These are phyloP conservation scores for Eucalyptus urophylla DNA, from an alignment of 345 rosid species.

Conservation along the genomic window DNA sequence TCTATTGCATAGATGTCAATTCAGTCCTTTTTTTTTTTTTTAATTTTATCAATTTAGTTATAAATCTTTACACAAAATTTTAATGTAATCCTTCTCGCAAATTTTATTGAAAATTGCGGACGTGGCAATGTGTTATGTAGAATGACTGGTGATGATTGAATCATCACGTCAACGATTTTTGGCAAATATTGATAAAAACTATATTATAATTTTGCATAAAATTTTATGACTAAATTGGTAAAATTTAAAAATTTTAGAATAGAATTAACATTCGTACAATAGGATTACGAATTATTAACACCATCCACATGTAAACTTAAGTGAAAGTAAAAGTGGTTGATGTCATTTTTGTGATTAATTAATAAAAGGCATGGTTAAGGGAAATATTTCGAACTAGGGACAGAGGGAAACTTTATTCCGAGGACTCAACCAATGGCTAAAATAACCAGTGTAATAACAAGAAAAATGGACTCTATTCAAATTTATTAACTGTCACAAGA, in stretches of 20 bases:
- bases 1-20: neutral
- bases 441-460: neutral
- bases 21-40: rapidly evolving
- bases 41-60: no score
- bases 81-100: rapidly evolving
- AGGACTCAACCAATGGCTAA: neutral
- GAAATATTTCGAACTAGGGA: neutral
- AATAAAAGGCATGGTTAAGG: neutral
- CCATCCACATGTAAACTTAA: neutral
- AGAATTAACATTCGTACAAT: no score
- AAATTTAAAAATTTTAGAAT: no score
- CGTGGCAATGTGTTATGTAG: neutral
- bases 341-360: neutral
- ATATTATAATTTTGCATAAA: no score
- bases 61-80: no score
- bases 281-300: neutral
- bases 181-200: no score
- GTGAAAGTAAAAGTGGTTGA: neutral
- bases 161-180: neutral
- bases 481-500: neutral
- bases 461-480: neutral
- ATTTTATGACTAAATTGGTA: no score
- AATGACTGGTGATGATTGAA: neutral
- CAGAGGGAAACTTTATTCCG: neutral
- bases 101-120: neutral